Conservation (phyloP, 768 basidiomycete species). For the Serendipita sp. region DNA sequence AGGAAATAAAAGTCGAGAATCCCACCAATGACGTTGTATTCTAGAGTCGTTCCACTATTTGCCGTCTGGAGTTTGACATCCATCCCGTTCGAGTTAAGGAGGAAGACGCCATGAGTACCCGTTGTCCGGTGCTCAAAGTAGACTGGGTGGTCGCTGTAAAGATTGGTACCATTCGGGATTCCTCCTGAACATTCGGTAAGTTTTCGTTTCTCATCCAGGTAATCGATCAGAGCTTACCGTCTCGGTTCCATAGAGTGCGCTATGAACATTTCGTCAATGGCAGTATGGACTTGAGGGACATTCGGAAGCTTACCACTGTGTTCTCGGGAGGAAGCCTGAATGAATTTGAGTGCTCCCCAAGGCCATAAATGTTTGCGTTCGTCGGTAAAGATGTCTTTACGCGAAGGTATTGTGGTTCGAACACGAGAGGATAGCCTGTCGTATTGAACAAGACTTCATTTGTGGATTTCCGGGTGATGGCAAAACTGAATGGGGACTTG, state of each 20-base stretch:
- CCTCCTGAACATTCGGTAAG: neutral
- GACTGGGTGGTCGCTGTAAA: slow-evolving; percentile 53
- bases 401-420: slow-evolving; percentile 70
- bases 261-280: neutral
- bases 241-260: slow-evolving; percentile 6
- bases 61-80: neutral
- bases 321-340: slow-evolving; percentile 3
- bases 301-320: neutral
- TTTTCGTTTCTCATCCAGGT: neutral
- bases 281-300: neutral
- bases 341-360: slow-evolving; percentile 34
- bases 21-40: slow-evolving; percentile 62
- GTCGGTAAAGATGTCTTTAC: slow-evolving; percentile 34
- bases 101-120: slow-evolving; percentile 58
- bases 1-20: slow-evolving; percentile 29
- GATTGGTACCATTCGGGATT: neutral
- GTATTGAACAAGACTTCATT: slow-evolving; percentile 18
- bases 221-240: neutral
- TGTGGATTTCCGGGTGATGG: slow-evolving; percentile 15
- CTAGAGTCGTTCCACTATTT: slow-evolving; percentile 17
- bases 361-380: slow-evolving; percentile 57
- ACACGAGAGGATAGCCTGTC: slow-evolving; percentile 46
- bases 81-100: slow-evolving; percentile 34
- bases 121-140: slow-evolving; percentile 59
- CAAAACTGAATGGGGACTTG: slow-evolving; percentile 17